Conservation (phyloP, 2,329 filamentous ascomycete species). For the Ophiostoma montium region DNA sequence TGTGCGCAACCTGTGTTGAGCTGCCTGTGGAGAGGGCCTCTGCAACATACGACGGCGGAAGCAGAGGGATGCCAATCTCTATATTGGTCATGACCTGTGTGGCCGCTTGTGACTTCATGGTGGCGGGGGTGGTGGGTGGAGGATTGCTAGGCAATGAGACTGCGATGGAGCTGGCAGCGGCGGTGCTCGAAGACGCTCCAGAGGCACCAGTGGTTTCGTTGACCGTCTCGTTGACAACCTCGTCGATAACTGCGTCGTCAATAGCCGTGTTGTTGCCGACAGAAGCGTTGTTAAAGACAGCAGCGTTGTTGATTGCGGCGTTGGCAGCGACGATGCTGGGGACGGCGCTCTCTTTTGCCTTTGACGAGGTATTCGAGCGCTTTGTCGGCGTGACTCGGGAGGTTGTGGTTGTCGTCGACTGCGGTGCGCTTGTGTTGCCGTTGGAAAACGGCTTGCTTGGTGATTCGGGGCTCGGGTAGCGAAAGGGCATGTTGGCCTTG, state of each 20-base stretch:
- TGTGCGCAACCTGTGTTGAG: neutral
- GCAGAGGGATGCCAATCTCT: conserved; percentile 32
- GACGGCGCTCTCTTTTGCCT: conserved; percentile 10
- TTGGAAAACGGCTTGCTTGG: conserved; percentile 10
- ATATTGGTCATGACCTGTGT: conserved; percentile 26
- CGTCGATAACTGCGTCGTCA: neutral
- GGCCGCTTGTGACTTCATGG: conserved; percentile 18
- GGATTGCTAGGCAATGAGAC: neutral
- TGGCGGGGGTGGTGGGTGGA: neutral
- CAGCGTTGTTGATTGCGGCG: conserved; percentile 2
- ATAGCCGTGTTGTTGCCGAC: neutral
- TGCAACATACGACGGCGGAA: conserved; percentile 1
- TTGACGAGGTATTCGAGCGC: conserved; percentile 13
- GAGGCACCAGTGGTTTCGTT: neutral
- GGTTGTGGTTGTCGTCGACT: conserved; percentile 17
- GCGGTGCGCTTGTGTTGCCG: conserved; percentile 1
- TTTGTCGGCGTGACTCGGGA: conserved; percentile 17
- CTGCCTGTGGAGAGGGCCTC: neutral
- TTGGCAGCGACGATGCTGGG: conserved; percentile 2
- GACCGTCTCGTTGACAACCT: neutral
- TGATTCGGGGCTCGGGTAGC: conserved; percentile 25
- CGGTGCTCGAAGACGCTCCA: neutral
- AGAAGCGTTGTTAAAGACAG: neutral
- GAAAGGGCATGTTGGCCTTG: conserved; percentile 26
- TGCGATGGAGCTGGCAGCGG: neutral